Conservation (phyloP, 106 monocot species). For the Narthecium ossifragum region DNA sequence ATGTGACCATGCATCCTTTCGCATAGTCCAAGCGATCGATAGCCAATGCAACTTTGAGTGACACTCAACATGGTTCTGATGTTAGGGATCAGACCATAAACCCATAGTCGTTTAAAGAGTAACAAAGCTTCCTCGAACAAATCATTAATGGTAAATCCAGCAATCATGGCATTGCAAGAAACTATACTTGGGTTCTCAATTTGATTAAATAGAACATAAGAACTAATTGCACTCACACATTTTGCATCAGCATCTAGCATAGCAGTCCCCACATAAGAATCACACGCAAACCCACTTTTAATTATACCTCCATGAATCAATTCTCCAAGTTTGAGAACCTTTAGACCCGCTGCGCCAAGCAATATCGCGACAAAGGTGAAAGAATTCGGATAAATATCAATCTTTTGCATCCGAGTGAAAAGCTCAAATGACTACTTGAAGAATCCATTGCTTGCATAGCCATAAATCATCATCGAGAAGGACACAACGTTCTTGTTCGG, state of each 20-base stretch:
- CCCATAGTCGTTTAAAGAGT: conserved; percentile 19
- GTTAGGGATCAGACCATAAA: conserved; percentile 10
- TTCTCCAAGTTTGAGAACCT: neutral
- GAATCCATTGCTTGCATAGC: conserved; percentile 23
- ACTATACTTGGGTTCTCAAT: conserved; percentile 17
- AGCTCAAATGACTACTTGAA: conserved; percentile 15
- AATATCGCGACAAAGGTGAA: conserved; percentile 36
- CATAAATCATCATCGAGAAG: conserved; percentile 32
- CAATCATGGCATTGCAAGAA: conserved; percentile 35
- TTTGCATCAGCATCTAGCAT: conserved; percentile 35
- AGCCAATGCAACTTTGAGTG: conserved; percentile 16
- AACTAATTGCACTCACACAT: conserved; percentile 9
- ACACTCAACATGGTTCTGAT: conserved; percentile 29
- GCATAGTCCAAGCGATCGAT: conserved; percentile 16
- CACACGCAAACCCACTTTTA: conserved; percentile 21
- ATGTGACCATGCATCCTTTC: conserved; percentile 28
- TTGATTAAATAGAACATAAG: conserved; percentile 19
- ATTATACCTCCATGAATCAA: conserved; percentile 26
- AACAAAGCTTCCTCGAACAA: conserved; percentile 26
- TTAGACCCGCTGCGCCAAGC: conserved; percentile 11
- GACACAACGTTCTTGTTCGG: conserved; percentile 25
- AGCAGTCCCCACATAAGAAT: conserved; percentile 27
- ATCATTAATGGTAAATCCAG: conserved; percentile 21
- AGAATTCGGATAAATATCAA: conserved; percentile 18
- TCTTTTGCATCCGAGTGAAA: conserved; percentile 15